phyloP scores from a whole-genome alignment of 495 filamentous ascomycete species.

The Penicillium ochrochloron region DNA sequence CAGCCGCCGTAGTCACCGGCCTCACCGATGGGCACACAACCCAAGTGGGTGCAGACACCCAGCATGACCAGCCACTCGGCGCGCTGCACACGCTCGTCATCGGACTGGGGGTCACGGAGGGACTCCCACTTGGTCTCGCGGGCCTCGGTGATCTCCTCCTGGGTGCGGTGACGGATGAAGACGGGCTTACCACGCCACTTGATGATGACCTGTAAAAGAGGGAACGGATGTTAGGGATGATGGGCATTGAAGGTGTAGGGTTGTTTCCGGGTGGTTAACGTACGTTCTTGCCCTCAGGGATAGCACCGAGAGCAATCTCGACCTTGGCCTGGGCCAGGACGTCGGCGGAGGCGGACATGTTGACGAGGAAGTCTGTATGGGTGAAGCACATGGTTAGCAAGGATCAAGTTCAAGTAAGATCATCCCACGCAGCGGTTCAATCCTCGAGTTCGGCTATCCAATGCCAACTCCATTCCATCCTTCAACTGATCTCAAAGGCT shows the following conservation, averaged over 20 bases:
- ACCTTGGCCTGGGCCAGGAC: conserved; percentile 99
- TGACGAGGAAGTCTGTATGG: conserved; percentile 90
- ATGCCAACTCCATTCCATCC: not conserved
- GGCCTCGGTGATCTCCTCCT: conserved; percentile 83
- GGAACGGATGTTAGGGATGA: conserved; percentile 14
- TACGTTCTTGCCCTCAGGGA: conserved; percentile 99
- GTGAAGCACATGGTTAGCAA: conserved; percentile 30
- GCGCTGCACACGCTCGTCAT: conserved; percentile 93
- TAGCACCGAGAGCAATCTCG: conserved; percentile 87
- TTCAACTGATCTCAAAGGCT: not conserved
- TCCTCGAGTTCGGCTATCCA: conserved; percentile 1
- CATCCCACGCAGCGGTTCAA: conserved; percentile 10
- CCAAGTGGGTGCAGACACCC: conserved; percentile 98
- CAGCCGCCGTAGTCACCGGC: conserved; percentile 97
- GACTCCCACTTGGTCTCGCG: conserved; percentile 73
- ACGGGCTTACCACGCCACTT: conserved; percentile 99
- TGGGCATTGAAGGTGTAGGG: not conserved
- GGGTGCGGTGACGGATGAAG: conserved; percentile 98
- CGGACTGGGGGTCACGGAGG: conserved; percentile 88
- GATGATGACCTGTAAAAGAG: conserved; percentile 81
- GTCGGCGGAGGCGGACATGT: conserved; percentile 99
- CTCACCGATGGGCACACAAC: conserved; percentile 98
- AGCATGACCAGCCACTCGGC: conserved; percentile 99
- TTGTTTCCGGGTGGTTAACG: conserved; percentile 33
- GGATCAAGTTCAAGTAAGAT: not conserved